Evolutionary conservation across 345 rosid genomes (phyloP).

Genomic region (Hibiscus trionum): DNA sequence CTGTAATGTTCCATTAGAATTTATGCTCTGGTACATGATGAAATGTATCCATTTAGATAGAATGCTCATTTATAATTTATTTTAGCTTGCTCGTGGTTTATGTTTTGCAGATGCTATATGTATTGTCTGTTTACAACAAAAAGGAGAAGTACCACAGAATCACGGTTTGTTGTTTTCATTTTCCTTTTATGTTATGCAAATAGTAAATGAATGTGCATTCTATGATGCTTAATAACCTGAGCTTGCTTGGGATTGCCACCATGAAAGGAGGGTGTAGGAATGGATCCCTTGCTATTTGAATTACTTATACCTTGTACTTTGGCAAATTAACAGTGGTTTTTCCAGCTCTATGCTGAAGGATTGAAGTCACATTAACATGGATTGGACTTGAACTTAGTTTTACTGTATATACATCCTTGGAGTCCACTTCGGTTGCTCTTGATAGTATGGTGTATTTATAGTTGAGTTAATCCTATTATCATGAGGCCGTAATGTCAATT

Average conservation of each 20-base stretch:
- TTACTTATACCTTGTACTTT: not conserved
- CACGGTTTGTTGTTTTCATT: constrained; percentile 49
- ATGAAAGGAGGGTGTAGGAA: not conserved
- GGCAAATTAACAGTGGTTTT: not conserved
- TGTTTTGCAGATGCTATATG: constrained; percentile 86
- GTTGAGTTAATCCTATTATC: not conserved
- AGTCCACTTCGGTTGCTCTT: not conserved
- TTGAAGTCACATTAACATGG: not conserved
- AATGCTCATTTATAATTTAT: not conserved
- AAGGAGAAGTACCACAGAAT: constrained; percentile 83
- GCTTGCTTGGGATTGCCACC: not conserved
- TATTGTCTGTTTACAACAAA: constrained; percentile 83
- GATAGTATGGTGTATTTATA: not conserved
- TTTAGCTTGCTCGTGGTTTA: constrained; percentile 9
- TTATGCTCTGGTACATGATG: not conserved
- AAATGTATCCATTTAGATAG: not conserved
- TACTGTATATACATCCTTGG: not conserved
- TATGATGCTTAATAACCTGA: constrained; percentile 4
- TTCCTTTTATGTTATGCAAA: constrained; percentile 11
- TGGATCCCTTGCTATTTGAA: not conserved
- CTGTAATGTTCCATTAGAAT: not conserved
- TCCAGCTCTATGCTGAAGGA: not conserved
- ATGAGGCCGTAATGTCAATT: not conserved
- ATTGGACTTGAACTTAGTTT: not conserved
- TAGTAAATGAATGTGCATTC: not conserved